Conservation (phyloP, 208 protist genomes). For the Trypanosoma grayi region DNA sequence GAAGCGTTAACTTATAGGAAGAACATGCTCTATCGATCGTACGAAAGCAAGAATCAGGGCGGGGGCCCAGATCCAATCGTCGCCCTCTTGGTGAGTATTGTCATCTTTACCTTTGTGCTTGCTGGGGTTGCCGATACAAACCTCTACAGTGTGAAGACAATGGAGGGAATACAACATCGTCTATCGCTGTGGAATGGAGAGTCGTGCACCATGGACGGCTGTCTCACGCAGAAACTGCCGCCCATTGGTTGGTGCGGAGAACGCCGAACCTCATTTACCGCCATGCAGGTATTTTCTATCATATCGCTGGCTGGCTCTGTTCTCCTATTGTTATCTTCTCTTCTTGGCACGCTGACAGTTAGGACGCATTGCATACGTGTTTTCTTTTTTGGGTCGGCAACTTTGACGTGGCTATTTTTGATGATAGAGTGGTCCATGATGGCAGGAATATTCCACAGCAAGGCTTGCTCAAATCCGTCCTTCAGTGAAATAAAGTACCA, state of each 20-base stretch:
- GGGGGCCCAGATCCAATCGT: neutral
- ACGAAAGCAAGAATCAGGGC: neutral
- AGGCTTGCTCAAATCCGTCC: neutral
- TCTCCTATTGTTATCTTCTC: neutral
- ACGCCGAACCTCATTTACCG: conserved; percentile 1
- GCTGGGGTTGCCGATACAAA: neutral
- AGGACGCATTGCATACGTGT: neutral
- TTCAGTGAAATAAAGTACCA: conserved; percentile 15
- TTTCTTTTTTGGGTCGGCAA: neutral
- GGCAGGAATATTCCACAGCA: conserved; percentile 10
- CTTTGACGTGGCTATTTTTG: conserved; percentile 1
- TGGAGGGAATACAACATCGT: conserved; percentile 3
- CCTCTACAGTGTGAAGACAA: conserved; percentile 7
- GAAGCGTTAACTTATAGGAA: no score
- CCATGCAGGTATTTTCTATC: conserved; percentile 11
- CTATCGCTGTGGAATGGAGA: conserved; percentile 11
- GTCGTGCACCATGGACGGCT: conserved; percentile 4
- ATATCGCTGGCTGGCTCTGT: conserved; percentile 5
- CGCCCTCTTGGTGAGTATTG: neutral
- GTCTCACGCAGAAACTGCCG: conserved; percentile 3
- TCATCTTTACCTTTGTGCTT: neutral
- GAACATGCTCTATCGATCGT: neutral
- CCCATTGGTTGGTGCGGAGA: conserved; percentile 4
- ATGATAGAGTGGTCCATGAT: neutral
- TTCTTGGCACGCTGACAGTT: neutral